phyloP scores from a whole-genome alignment of 2,329 filamentous ascomycete genomes.

The Paraphaeosphaeria minitans region DNA sequence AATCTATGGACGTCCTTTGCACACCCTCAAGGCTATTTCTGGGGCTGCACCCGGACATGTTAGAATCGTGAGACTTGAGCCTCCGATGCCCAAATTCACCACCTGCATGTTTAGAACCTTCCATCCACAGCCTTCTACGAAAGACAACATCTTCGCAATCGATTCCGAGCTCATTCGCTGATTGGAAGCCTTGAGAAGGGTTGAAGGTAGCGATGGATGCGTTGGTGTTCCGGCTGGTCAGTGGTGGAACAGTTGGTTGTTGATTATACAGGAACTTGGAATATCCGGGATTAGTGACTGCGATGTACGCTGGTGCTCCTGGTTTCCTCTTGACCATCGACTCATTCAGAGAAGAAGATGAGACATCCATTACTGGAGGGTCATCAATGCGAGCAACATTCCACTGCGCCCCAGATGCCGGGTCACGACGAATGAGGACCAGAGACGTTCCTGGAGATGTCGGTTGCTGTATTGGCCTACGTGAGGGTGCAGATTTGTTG shows the following conservation, averaged over 20 bases:
- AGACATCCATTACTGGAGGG: conserved; percentile 51
- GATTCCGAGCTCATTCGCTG: not conserved
- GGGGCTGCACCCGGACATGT: conserved; percentile 25
- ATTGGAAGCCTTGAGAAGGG: not conserved
- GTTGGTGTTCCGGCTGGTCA: conserved; percentile 23
- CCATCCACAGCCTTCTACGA: conserved; percentile 55
- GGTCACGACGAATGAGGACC: conserved; percentile 58
- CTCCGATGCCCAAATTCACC: conserved; percentile 49
- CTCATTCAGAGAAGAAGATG: conserved; percentile 48
- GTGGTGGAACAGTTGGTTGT: conserved; percentile 17
- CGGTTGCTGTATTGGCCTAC: conserved; percentile 27
- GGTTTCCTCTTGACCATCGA: conserved; percentile 39
- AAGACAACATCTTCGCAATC: conserved; percentile 37
- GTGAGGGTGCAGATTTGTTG: conserved; percentile 25
- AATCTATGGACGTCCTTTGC: conserved; percentile 22
- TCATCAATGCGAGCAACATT: conserved; percentile 57
- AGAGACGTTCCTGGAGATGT: conserved; percentile 36
- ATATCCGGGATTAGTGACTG: conserved; percentile 65
- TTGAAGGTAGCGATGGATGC: conserved; percentile 20
- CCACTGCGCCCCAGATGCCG: conserved; percentile 56
- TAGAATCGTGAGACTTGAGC: conserved; percentile 38
- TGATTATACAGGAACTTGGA: conserved; percentile 56
- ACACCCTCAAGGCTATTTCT: conserved; percentile 26
- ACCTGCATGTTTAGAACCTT: conserved; percentile 48
- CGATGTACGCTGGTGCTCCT: conserved; percentile 56